Evolutionary conservation across 2,329 filamentous ascomycete genomes (phyloP), one percentile per base, ranked within the genome.

Genomic region (Hypoxylon sp.): DNA sequence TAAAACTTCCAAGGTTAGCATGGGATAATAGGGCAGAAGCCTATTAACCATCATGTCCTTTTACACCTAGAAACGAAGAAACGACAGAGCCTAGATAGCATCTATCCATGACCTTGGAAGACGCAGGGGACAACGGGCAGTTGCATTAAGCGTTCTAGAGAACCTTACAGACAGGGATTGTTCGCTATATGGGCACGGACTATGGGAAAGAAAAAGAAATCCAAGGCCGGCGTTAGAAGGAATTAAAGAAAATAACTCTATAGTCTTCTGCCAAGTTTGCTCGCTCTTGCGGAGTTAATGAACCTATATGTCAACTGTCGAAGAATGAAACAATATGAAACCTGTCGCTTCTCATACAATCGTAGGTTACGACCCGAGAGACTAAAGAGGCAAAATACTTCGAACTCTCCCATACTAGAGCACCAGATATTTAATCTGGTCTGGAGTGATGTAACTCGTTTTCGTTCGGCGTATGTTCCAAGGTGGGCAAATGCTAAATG

Each of bases 11-110:
- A n/a, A n/a, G n/a, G n/a, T n/a, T 46, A 61, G 47, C 16, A 60
- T 61, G 60, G 63, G 63, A 67, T 54, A 54, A 46, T 69, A 64
- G 67, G 67, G 67, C 63, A 58, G 61, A 63, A 45, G 39, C 29
- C 53, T 59, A 55, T 56, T 54, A 29, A 56, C 23, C 29, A 37
- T 27, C 30, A 43, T 47, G 50, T 48, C n/a, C 43, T 48, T 54
- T 46, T 30, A 37, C 32, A 23, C 6, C 16, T 47, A 25, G 43
- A 37, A 27, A 2, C 14, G 9, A 30, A 50, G 34, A n/a, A 47
- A 56, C 37, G 41, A 52, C 48, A 32, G 54, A 53, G 52, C 50
- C 34, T 59, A 63, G 54, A 63, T 66, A 64, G 48, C 37, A 54
- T 48, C 51, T 23, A 45, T 30, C 41, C 48, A 69, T 67, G n/a